Evolutionary conservation across 345 rosid genomes (phyloP).

Genomic region (Brassica carinata): DNA sequence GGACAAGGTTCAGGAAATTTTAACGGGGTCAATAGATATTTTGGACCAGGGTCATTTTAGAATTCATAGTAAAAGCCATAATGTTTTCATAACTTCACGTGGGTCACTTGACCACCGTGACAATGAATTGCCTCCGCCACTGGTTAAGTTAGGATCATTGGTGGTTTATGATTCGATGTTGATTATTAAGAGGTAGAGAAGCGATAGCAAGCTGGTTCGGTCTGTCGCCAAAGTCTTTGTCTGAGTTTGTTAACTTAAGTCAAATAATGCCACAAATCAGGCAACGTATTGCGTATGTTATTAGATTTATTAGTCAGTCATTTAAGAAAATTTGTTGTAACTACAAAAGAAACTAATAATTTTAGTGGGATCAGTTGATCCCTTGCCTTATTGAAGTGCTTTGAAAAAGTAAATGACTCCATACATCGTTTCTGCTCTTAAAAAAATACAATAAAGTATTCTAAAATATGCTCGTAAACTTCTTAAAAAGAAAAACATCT

Average conservation of each 20-base stretch:
- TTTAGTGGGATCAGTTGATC: not conserved
- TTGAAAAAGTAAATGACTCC: not conserved
- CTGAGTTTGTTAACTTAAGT: constrained; percentile 17
- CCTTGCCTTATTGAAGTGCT: not conserved
- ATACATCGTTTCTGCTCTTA: not conserved
- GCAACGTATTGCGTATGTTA: not conserved
- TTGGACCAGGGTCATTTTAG: too few relatives aligned
- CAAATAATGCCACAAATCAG: constrained; percentile 20
- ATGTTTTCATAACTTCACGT: too few relatives aligned
- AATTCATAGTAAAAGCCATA: too few relatives aligned
- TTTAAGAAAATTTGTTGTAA: not conserved
- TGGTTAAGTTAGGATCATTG: not conserved
- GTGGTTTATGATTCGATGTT: not conserved
- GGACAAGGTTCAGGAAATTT: too few relatives aligned
- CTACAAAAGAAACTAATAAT: not conserved
- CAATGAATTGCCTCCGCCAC: too few relatives aligned
- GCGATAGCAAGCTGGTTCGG: constrained; percentile 47
- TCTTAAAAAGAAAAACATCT: too few relatives aligned
- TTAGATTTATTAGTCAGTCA: not conserved
- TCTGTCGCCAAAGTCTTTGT: constrained; percentile 48
- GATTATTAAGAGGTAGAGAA: constrained; percentile 46
- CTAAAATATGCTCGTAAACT: not conserved
- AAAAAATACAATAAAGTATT: not conserved
- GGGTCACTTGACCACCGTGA: too few relatives aligned
- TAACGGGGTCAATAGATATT: too few relatives aligned